Evolutionary conservation across 2,329 filamentous ascomycete species (phyloP).

Genomic region (Stemphylium beticola): DNA sequence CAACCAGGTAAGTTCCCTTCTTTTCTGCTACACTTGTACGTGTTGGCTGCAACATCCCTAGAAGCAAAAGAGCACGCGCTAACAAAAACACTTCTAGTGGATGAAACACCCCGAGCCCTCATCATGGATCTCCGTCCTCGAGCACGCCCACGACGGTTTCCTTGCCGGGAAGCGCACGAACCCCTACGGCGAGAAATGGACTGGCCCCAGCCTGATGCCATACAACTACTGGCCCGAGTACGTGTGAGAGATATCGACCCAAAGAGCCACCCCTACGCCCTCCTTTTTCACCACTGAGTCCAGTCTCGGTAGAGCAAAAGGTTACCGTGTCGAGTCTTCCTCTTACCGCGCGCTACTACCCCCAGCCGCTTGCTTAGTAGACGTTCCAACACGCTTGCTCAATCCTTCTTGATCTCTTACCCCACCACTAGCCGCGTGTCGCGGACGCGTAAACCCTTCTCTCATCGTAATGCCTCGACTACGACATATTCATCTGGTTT

Average conservation of each 20-base stretch:
- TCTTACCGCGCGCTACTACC: neutral
- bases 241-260: slow-evolving; percentile 46
- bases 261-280: slow-evolving; percentile 1
- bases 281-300: slow-evolving; percentile 4
- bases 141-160: slow-evolving; percentile 62
- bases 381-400: too few species aligned
- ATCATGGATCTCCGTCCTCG: slow-evolving; percentile 61
- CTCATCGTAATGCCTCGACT: too few species aligned
- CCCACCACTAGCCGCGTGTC: too few species aligned
- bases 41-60: neutral
- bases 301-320: slow-evolving; percentile 18
- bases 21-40: neutral
- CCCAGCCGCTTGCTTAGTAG: too few species aligned
- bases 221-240: slow-evolving; percentile 61
- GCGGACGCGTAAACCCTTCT: too few species aligned
- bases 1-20: slow-evolving; percentile 56
- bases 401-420: too few species aligned
- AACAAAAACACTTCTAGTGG: slow-evolving; percentile 52
- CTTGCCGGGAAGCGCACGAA: slow-evolving; percentile 59
- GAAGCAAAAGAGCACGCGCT: slow-evolving; percentile 26
- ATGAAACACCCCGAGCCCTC: slow-evolving; percentile 62
- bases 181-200: slow-evolving; percentile 62
- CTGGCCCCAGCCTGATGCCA: slow-evolving; percentile 53
- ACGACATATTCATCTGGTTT: too few species aligned
- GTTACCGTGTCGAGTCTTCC: slow-evolving; percentile 27